Evolutionary conservation across 2,329 filamentous ascomycete genomes (phyloP).

Genomic region (Penicillium sp.): DNA sequence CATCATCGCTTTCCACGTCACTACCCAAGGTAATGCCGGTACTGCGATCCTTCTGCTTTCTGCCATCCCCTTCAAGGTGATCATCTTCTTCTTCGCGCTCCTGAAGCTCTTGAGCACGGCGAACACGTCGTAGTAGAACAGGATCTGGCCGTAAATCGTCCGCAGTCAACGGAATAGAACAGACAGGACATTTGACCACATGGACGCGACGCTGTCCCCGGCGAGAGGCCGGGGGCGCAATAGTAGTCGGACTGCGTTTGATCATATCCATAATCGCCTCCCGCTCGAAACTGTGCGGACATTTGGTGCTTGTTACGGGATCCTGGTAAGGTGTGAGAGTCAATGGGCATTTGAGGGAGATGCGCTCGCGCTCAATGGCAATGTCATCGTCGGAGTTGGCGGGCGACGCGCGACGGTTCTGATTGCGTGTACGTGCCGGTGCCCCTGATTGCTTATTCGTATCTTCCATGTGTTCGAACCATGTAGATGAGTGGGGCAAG

Average conservation of each 20-base stretch:
- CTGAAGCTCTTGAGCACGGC: slow-evolving; percentile 32
- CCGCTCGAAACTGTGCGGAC: slow-evolving; percentile 52
- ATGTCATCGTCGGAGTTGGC: slow-evolving; percentile 48
- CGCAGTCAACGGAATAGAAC: slow-evolving; percentile 37
- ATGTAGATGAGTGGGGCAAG: slow-evolving; percentile 58
- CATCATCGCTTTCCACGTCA: slow-evolving; percentile 28
- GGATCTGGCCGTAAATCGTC: slow-evolving; percentile 43
- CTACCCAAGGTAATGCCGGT: slow-evolving; percentile 35
- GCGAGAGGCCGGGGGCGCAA: slow-evolving; percentile 24
- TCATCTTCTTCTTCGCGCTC: slow-evolving; percentile 35
- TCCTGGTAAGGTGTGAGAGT: slow-evolving; percentile 48
- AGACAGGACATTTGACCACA: slow-evolving; percentile 45
- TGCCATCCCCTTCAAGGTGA: slow-evolving; percentile 23
- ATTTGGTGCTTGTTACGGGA: slow-evolving; percentile 51
- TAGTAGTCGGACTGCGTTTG: slow-evolving; percentile 28
- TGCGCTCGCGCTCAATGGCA: slow-evolving; percentile 47
- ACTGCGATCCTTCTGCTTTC: slow-evolving; percentile 13
- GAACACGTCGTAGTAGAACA: slow-evolving; percentile 41
- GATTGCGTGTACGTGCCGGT: slow-evolving; percentile 24
- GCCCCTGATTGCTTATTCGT: slow-evolving; percentile 3
- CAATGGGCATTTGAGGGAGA: slow-evolving; percentile 50
- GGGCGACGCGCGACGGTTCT: slow-evolving; percentile 22
- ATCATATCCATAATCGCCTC: slow-evolving; percentile 50
- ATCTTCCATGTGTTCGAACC: slow-evolving; percentile 58
- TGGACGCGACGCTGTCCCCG: slow-evolving; percentile 23